phyloP scores from a whole-genome alignment of 192 early-diverging fungal genomes.

The Umbelopsis sp. region DNA sequence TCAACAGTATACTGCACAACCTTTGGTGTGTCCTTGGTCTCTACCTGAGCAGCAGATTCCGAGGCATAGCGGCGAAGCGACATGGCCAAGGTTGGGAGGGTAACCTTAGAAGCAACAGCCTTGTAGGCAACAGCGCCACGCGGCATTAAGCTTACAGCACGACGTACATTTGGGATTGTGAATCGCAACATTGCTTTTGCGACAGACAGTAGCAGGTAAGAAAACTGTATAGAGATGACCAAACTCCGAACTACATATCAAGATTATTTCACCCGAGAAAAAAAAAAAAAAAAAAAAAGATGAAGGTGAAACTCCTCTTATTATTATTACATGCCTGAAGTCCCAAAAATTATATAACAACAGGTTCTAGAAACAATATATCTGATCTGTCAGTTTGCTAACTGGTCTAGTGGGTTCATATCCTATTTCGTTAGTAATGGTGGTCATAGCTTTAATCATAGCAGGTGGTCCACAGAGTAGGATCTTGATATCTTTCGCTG shows the following conservation, averaged over 20 bases:
- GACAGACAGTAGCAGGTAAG: background rate
- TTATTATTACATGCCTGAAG: background rate
- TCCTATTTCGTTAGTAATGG: constrained; percentile 19
- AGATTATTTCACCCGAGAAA: background rate
- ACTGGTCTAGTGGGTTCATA: constrained; percentile 21
- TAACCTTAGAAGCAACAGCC: background rate
- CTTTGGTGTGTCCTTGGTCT: constrained; percentile 2
- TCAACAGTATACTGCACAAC: constrained; percentile 43
- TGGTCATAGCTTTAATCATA: constrained; percentile 69
- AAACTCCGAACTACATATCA: constrained; percentile 3
- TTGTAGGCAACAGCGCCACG: background rate
- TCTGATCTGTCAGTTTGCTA: constrained; percentile 35
- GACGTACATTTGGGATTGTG: background rate
- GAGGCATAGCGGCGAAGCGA: background rate
- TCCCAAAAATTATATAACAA: background rate
- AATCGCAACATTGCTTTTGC: constrained; percentile 13
- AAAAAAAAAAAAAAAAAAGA: background rate
- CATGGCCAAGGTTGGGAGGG: background rate
- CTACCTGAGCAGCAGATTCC: constrained; percentile 13
- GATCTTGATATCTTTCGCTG: constrained; percentile 53
- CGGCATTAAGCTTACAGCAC: background rate
- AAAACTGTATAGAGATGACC: background rate
- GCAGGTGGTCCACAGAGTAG: constrained; percentile 59
- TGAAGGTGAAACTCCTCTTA: background rate
- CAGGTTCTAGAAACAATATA: constrained; percentile 27